A percentile compares a stretch with the other conserved stretches of the same genome.
phyloP scores from a whole-genome alignment of 73 alveolate species.

The Tetrahymena elliotti region DNA sequence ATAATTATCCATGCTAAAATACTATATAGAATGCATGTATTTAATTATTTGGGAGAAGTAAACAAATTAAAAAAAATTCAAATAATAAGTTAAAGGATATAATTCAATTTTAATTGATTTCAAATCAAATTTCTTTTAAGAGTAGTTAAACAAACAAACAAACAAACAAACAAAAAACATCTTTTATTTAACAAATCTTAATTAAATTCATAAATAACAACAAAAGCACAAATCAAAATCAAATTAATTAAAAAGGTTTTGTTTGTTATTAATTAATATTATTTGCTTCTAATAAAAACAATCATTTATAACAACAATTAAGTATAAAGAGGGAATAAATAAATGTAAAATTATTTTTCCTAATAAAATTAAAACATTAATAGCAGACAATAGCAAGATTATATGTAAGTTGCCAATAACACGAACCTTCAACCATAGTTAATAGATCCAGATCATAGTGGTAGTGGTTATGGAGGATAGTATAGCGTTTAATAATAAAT shows the following conservation, averaged over 20 bases:
- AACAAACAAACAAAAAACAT: neutral
- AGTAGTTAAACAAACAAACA: neutral
- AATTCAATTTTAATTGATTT: neutral
- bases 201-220: neutral
- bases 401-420: neutral
- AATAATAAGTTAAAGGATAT: neutral
- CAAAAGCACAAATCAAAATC: neutral
- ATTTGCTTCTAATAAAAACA: neutral
- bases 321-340: neutral
- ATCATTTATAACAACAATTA: no score
- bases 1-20: neutral
- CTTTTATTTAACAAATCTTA: no score
- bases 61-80: neutral
- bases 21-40: no score
- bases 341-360: neutral
- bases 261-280: neutral
- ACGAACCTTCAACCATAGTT: neutral
- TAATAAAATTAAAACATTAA: no score
- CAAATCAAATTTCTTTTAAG: neutral
- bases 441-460: neutral
- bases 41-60: neutral
- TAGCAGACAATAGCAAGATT: neutral
- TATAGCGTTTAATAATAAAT: neutral
- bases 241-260: neutral
- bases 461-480: neutral